A percentile compares a stretch with the other conserved stretches of the same genome.
These are phyloP conservation scores for Amniculicola lignicola DNA, from an alignment of 495 filamentous ascomycete genomes.

Conservation along the genomic window DNA sequence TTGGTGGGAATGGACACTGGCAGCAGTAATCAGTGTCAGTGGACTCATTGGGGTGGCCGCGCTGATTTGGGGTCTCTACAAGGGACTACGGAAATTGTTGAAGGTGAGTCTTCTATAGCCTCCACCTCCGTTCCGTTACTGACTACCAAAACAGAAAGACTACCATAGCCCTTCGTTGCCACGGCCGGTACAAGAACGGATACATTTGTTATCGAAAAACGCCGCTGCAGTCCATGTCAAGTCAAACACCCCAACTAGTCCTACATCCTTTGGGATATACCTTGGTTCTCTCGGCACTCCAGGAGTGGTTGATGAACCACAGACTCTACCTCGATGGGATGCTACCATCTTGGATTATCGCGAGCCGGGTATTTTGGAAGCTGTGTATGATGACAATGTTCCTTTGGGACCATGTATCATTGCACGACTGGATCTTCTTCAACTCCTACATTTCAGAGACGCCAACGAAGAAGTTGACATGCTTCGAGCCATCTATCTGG, in stretches of 20 bases:
- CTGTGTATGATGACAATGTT: slow-evolving; percentile 34
- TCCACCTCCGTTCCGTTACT: neutral
- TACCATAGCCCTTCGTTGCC: slow-evolving; percentile 7
- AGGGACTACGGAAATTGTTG: slow-evolving; percentile 11
- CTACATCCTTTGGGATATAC: slow-evolving; percentile 51
- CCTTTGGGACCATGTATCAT: slow-evolving; percentile 38
- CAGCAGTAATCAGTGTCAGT: slow-evolving; percentile 30
- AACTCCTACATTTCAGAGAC: slow-evolving; percentile 35
- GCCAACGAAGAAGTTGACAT: slow-evolving; percentile 40
- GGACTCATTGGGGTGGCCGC: slow-evolving; percentile 24
- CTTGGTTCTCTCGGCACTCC: slow-evolving; percentile 46
- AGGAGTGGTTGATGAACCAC: slow-evolving; percentile 38
- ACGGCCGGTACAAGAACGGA: slow-evolving; percentile 20
- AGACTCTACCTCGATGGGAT: slow-evolving; percentile 48
- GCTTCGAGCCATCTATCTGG: slow-evolving; percentile 36
- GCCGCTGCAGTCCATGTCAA: slow-evolving; percentile 6
- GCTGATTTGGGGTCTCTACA: slow-evolving; percentile 16
- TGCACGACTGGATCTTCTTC: slow-evolving; percentile 46
- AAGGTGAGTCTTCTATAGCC: slow-evolving; percentile 18
- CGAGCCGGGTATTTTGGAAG: slow-evolving; percentile 44
- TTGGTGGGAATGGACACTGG: slow-evolving; percentile 34
- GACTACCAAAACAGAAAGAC: slow-evolving; percentile 3
- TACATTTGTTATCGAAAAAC: slow-evolving; percentile 10
- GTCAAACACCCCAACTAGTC: slow-evolving; percentile 35
- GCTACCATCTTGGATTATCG: slow-evolving; percentile 49